Base-by-base conservation (phyloP, 2,329 filamentous ascomycete genomes). In the Penicillium hordei region DNA sequence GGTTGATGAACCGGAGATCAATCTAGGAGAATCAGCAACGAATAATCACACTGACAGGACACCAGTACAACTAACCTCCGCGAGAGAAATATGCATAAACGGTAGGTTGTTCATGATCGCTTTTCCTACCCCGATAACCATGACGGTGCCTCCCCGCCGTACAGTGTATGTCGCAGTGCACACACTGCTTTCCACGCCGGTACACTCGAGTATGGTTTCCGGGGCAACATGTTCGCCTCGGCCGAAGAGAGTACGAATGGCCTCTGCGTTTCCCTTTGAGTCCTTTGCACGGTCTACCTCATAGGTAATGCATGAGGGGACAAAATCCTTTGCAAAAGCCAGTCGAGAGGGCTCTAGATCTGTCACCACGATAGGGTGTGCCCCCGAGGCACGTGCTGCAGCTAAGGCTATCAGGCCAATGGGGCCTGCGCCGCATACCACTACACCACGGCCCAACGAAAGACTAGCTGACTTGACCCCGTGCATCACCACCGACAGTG, bases 1-100 rank as follows among this genome's bases (percentile, higher is more conserved):
- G 79, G 70, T 90, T 89, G 68, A 89, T 89, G 73, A 90, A 90
- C 38, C 82, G 83, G 27, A 90, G 76, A 63, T 89, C 80, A 61
- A 89, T 88, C 83, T 86, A 61, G n/a, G 19, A 12, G 38, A 44
- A 34, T 60, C 39, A 55, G 49, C 15, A 31, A 8, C 29, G 25
- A n/a, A 17, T 29, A 21, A 4, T 3, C 7, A 39, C 2, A 25
- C 3, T 1, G n/a, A 4, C 17, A 15, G 4, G 12, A 19, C 19
- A 13, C 5, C 21, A 50, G 3, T 5, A 8, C 13, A 58, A 59
- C 64, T 55, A 58, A 73, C 72, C 67, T 87, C 85, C 4, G 83
- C 82, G 38, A 87, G 69, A 4, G 83, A 86, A 21, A 88, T 65
- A 67, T 88, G 84, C 86, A 88, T 88, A 60, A 88, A 88, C 0